These are phyloP conservation scores for Phytopythium vexans DNA, from an alignment of 352 stramenopile genomes.

Conservation along the genomic window DNA sequence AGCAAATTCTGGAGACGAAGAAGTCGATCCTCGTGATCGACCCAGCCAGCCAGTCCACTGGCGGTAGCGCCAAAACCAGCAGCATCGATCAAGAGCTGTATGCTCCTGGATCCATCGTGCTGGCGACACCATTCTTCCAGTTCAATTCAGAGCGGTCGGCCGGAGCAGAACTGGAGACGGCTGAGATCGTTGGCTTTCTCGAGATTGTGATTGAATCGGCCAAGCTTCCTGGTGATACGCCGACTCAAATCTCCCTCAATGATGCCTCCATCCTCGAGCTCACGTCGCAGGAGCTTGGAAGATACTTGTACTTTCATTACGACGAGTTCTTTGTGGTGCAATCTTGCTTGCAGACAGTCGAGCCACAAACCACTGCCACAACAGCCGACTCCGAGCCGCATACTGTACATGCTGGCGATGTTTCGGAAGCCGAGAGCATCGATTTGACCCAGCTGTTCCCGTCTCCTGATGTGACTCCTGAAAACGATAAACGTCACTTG, in stretches of 20 bases:
- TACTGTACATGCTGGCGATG: background rate
- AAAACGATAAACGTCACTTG: conserved; percentile 12
- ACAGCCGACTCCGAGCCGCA: too few species aligned
- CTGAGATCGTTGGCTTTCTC: conserved; percentile 53
- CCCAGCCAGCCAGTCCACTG: conserved; percentile 10
- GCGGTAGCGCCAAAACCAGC: conserved; percentile 11
- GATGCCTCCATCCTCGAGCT: conserved; percentile 69
- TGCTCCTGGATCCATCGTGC: conserved; percentile 27
- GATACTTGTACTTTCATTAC: conserved; percentile 79
- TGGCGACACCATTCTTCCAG: conserved; percentile 43
- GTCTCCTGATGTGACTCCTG: conserved; percentile 9
- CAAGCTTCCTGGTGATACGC: conserved; percentile 6
- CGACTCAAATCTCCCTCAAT: conserved; percentile 34
- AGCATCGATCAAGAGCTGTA: conserved; percentile 38
- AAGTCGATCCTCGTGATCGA: conserved; percentile 22
- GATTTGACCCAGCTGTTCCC: conserved; percentile 14
- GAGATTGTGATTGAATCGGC: conserved; percentile 49
- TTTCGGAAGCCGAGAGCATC: conserved; percentile 7
- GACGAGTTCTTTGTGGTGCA: conserved; percentile 55
- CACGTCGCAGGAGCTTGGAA: conserved; percentile 53
- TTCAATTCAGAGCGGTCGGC: conserved; percentile 30
- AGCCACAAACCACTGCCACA: background rate
- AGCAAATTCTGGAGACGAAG: conserved; percentile 27
- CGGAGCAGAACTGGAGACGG: conserved; percentile 12
- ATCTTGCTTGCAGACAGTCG: conserved; percentile 5